Percentiles rank a stretch among this genome's conserved stretches.
These are phyloP conservation scores for Diaporthe aspalathi DNA, from an alignment of 2,329 filamentous ascomycete species.

Conservation along the genomic window DNA sequence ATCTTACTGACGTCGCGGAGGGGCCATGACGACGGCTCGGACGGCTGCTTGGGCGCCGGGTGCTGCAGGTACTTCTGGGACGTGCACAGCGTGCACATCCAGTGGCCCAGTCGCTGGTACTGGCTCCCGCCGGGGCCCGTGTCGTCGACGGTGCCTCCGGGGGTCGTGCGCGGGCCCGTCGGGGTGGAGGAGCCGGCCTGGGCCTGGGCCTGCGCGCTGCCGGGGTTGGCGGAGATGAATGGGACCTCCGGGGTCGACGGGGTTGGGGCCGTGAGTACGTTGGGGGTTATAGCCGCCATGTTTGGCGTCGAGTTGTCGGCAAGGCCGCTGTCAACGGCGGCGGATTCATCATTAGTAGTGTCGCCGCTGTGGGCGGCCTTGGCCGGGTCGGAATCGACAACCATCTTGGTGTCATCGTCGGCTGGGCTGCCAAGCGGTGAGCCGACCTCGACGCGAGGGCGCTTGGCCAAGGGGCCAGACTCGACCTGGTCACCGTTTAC, in stretches of 20 bases:
- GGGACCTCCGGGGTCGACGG: conserved; percentile 12
- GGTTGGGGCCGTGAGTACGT: not conserved
- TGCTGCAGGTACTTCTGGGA: conserved; percentile 57
- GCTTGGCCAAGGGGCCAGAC: conserved; percentile 25
- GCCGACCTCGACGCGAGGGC: conserved; percentile 27
- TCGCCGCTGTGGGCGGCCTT: conserved; percentile 5
- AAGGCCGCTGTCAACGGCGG: not conserved
- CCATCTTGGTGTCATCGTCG: conserved; percentile 15
- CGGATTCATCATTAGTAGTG: conserved; percentile 23
- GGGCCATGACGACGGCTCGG: conserved; percentile 59
- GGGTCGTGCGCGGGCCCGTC: not conserved
- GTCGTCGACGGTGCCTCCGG: conserved; percentile 38
- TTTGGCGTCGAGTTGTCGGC: not conserved
- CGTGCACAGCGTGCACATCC: conserved; percentile 59
- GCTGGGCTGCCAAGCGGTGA: conserved; percentile 26
- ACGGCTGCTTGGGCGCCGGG: conserved; percentile 54
- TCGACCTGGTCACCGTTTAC: not conserved
- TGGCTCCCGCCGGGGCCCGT: conserved; percentile 41
- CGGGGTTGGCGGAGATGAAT: conserved; percentile 1
- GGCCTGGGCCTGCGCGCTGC: not conserved
- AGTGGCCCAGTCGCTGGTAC: conserved; percentile 56
- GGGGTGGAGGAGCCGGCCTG: not conserved
- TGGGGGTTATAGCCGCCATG: not conserved
- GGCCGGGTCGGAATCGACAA: not conserved
- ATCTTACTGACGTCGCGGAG: conserved; percentile 60